phyloP scores from a whole-genome alignment of 2,329 filamentous ascomycete genomes.

The Dothideomycetes sp. region DNA sequence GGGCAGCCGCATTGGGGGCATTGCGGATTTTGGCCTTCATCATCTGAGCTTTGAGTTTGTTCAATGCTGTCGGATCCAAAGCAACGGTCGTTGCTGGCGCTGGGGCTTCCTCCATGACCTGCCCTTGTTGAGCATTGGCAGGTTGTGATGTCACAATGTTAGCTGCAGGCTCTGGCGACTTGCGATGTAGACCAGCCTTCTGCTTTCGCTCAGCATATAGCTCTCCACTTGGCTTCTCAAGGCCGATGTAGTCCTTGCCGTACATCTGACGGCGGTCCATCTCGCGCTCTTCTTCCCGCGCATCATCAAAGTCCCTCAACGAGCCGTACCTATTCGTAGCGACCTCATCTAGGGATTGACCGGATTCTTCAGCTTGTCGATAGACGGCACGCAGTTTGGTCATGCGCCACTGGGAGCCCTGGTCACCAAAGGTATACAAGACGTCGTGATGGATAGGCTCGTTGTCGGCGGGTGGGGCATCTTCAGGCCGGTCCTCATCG shows the following conservation, averaged over 20 bases:
- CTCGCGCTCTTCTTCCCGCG: conserved; percentile 86
- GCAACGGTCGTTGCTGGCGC: conserved; percentile 40
- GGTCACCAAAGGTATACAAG: conserved; percentile 79
- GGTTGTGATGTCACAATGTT: background rate
- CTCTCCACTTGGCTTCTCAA: conserved; percentile 80
- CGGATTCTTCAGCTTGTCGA: conserved; percentile 63
- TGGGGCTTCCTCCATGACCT: conserved; percentile 48
- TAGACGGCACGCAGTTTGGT: conserved; percentile 85
- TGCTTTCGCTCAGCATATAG: conserved; percentile 69
- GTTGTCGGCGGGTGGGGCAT: conserved; percentile 33
- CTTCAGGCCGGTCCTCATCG: conserved; percentile 38
- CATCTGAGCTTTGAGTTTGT: conserved; percentile 83
- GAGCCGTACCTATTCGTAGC: conserved; percentile 74
- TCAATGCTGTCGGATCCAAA: conserved; percentile 71
- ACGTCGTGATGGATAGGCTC: conserved; percentile 53
- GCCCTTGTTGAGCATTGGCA: conserved; percentile 40
- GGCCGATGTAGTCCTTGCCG: conserved; percentile 73
- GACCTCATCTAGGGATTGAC: conserved; percentile 67
- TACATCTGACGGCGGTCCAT: conserved; percentile 74
- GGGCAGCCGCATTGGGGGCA: conserved; percentile 61
- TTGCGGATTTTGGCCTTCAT: conserved; percentile 89
- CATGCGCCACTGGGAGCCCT: conserved; percentile 91
- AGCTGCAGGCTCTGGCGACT: conserved; percentile 20
- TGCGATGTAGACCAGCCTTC: conserved; percentile 43
- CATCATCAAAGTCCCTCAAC: conserved; percentile 80